Conservation (phyloP, 1,139 yeast species). For the Dujonia santamariae region DNA sequence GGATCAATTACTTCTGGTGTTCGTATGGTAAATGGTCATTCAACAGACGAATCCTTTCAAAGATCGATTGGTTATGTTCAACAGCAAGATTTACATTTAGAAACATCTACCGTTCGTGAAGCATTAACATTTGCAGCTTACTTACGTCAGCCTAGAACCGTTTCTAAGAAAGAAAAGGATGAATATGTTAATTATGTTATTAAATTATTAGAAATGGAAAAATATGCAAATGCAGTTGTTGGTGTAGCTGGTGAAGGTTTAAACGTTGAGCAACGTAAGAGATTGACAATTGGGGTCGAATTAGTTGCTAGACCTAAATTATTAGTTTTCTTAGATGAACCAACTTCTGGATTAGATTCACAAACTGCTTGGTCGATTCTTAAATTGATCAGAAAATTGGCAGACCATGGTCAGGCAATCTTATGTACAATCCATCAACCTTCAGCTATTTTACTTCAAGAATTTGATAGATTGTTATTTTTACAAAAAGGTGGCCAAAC, state of each 20-base stretch:
- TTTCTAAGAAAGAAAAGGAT: slow-evolving; percentile 57
- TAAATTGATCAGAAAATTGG: slow-evolving; percentile 39
- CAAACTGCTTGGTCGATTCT: slow-evolving; percentile 46
- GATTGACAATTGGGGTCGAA: slow-evolving; percentile 45
- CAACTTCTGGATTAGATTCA: slow-evolving; percentile 41
- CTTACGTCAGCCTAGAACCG: slow-evolving; percentile 62
- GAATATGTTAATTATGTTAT: slow-evolving; percentile 72
- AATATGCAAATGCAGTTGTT: slow-evolving; percentile 77
- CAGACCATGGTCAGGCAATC: slow-evolving; percentile 43
- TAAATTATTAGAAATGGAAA: slow-evolving; percentile 65
- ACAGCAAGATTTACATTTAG: slow-evolving; percentile 75
- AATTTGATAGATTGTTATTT: slow-evolving; percentile 34
- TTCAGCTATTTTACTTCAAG: slow-evolving; percentile 35
- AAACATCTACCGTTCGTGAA: slow-evolving; percentile 78
- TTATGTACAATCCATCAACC: slow-evolving; percentile 45
- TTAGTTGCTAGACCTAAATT: slow-evolving; percentile 39
- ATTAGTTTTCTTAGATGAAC: slow-evolving; percentile 36
- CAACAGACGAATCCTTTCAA: slow-evolving; percentile 71
- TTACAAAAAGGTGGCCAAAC: slow-evolving; percentile 52
- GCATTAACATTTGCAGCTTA: slow-evolving; percentile 71
- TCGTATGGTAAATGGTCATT: slow-evolving; percentile 69
- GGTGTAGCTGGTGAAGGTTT: slow-evolving; percentile 79
- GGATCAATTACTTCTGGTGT: slow-evolving; percentile 72
- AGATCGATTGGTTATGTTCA: slow-evolving; percentile 46
- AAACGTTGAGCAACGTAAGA: slow-evolving; percentile 84